Conservation (phyloP, 73 alveolate species). For the Stentor coeruleus region DNA sequence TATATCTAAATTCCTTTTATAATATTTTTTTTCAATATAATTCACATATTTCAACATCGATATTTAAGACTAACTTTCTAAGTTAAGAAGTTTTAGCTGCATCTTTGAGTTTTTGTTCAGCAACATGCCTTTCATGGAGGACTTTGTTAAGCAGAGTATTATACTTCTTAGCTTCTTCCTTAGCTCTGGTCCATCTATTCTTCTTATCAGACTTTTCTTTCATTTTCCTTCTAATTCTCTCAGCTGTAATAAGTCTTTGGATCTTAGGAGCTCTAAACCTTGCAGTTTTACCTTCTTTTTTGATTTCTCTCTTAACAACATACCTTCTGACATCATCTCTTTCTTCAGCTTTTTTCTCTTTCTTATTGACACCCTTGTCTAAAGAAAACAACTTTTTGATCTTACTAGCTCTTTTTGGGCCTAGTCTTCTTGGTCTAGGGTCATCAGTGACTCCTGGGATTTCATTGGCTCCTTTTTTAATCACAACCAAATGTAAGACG, state of each 20-base stretch:
- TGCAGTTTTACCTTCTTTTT: slow-evolving; percentile 53
- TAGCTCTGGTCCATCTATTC: too few species aligned
- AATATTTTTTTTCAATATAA: too few species aligned
- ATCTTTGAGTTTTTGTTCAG: too few species aligned
- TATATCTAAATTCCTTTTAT: too few species aligned
- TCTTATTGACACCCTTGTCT: too few species aligned
- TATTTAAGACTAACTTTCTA: too few species aligned
- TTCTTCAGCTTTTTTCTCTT: slow-evolving; percentile 39
- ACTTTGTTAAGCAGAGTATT: too few species aligned
- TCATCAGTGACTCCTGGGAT: slow-evolving; percentile 87
- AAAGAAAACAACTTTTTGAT: slow-evolving; percentile 86
- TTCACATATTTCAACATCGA: too few species aligned
- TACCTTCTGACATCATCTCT: slow-evolving; percentile 56
- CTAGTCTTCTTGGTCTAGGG: slow-evolving; percentile 87
- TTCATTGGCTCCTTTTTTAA: slow-evolving; percentile 88
- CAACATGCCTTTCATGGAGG: too few species aligned
- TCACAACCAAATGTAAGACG: slow-evolving; percentile 74
- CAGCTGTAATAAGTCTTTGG: slow-evolving; percentile 53
- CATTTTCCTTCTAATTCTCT: background rate
- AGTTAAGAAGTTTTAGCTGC: too few species aligned
- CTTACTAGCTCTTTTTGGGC: slow-evolving; percentile 93
- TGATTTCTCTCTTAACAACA: slow-evolving; percentile 68
- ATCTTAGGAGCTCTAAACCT: slow-evolving; percentile 61
- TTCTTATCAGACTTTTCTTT: background rate
- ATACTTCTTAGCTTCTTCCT: too few species aligned